Evolutionary conservation across 768 basidiomycete genomes (phyloP), one percentile per base, ranked within the genome.

Genomic region (Lactarius deliciosus): DNA sequence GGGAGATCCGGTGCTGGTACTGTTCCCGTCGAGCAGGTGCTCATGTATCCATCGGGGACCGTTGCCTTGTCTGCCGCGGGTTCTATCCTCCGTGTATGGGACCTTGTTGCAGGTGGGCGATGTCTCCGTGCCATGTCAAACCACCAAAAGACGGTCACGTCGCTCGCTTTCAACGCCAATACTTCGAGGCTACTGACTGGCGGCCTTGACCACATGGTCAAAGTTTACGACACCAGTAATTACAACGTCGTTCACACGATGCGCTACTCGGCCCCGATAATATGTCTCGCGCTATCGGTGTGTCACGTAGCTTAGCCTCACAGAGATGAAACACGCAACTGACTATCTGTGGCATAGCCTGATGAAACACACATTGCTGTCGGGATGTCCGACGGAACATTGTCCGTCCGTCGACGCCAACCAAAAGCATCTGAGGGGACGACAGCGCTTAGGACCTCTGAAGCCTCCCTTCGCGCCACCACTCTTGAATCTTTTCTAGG

Each of bases 171-270:
- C 76, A 89, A 94, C 74, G 74, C 89, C 36, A 83, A 81, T 59
- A 87, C 90, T 32, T 85, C 86, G 70, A 85, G 95, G 43, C 82
- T 98, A 2, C 80, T 99, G 56, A 94, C 93, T 0, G 97, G 94
- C 36, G 87, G 92, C 53, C 80, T 99, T 68, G 97, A 99, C 75
- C 95, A 96, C 71, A 91, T 99, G 91, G 93, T 98, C 65, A 99
- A 99, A 78, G 96, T 98, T 40, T 99, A 98, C 79, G 96, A 98
- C 76, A 87, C 96, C 43, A 86, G 90, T 74, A 86, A 86, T 18
- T 98, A 96, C 81, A 91, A 92, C 73, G 97, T 99, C 41, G 88
- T 97, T 16, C 97, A 99, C 73, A 98, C 97, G 5, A 98, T 99
- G 94, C 89, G 97, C 55, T 98, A 98, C 77, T 92, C 96, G 5